Evolutionary conservation across 768 basidiomycete species (phyloP).

Genomic region (Mycena vitilis): DNA sequence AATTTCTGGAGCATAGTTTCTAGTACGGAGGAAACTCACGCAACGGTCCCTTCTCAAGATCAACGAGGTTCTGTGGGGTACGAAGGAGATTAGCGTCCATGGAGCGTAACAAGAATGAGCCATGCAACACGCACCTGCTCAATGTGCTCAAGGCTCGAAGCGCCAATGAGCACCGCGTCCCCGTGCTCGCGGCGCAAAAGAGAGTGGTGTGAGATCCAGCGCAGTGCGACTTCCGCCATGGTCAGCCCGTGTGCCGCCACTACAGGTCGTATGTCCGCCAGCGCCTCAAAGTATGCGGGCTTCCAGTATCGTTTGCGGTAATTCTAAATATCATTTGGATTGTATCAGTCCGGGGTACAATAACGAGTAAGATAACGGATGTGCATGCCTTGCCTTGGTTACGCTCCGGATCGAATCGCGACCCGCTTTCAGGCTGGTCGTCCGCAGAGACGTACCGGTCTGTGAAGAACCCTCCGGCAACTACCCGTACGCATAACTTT

Average conservation of each 20-base stretch:
- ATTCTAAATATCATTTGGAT: neutral
- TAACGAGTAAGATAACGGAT: neutral
- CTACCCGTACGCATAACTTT: slow-evolving; percentile 39
- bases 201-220: slow-evolving; percentile 61
- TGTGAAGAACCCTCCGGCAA: slow-evolving; percentile 70
- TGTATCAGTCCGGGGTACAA: neutral
- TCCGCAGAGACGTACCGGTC: slow-evolving; percentile 58
- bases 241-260: slow-evolving; percentile 49
- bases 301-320: slow-evolving; percentile 52
- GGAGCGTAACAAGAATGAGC: neutral
- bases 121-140: slow-evolving; percentile 42
- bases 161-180: slow-evolving; percentile 59
- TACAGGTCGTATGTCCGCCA: slow-evolving; percentile 34
- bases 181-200: slow-evolving; percentile 46
- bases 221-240: slow-evolving; percentile 56
- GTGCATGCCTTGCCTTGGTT: slow-evolving; percentile 55
- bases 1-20: no score
- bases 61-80: slow-evolving; percentile 39
- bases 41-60: slow-evolving; percentile 42
- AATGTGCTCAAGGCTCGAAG: slow-evolving; percentile 54
- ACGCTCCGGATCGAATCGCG: slow-evolving; percentile 63
- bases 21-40: slow-evolving; percentile 20
- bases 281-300: slow-evolving; percentile 40
- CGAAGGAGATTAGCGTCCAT: neutral
- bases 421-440: slow-evolving; percentile 58